Evolutionary conservation across 495 filamentous ascomycete genomes (phyloP).

Genomic region (Corynascus novoguineensis): DNA sequence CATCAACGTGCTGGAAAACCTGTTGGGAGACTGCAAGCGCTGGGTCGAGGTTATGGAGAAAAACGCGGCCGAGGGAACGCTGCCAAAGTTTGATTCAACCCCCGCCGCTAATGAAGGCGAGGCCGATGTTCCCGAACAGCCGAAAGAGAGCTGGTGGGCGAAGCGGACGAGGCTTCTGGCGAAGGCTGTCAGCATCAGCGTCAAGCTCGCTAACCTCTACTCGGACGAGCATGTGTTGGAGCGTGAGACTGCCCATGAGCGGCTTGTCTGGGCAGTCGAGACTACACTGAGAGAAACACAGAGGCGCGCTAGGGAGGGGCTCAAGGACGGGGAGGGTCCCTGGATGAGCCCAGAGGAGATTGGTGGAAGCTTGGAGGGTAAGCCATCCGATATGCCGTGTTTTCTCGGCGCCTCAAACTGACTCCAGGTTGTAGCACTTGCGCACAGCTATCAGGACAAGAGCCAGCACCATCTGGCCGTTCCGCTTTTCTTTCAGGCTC

Average conservation of each 20-base stretch:
- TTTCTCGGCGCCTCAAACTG: neutral
- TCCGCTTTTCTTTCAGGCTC: conserved; percentile 81
- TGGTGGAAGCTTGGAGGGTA: conserved; percentile 65
- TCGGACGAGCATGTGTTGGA: conserved; percentile 53
- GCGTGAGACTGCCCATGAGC: conserved; percentile 61
- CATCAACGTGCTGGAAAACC: conserved; percentile 65
- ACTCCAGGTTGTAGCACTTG: conserved; percentile 53
- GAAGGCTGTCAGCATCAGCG: conserved; percentile 65
- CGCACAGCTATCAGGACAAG: conserved; percentile 61
- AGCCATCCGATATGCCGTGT: conserved; percentile 16
- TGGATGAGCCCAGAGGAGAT: conserved; percentile 71
- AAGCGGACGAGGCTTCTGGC: conserved; percentile 65
- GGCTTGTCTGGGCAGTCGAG: conserved; percentile 77
- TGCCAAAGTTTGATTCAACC: conserved; percentile 22
- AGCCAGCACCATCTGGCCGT: conserved; percentile 70
- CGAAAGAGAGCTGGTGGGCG: conserved; percentile 46
- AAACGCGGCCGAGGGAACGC: conserved; percentile 45
- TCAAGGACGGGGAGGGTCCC: conserved; percentile 57
- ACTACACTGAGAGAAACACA: conserved; percentile 67
- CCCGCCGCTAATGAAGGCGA: conserved; percentile 22
- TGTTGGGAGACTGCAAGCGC: conserved; percentile 54
- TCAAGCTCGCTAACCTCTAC: conserved; percentile 81
- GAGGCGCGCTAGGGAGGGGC: conserved; percentile 57
- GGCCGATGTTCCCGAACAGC: conserved; percentile 4
- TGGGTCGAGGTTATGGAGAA: conserved; percentile 58